Evolutionary conservation across 768 basidiomycete species (phyloP).

Genomic region (Suillus brevipes): DNA sequence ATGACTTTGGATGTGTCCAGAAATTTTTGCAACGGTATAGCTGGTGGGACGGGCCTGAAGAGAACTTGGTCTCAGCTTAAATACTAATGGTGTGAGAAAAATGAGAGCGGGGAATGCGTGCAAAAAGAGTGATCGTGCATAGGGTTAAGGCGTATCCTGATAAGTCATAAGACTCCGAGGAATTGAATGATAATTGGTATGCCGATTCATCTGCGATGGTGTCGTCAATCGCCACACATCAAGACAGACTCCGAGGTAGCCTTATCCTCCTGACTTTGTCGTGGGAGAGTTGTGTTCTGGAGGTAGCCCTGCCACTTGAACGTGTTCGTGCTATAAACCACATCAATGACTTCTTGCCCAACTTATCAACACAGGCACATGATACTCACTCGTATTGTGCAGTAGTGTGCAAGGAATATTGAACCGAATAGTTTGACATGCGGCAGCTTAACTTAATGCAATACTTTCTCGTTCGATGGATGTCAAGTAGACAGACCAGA

Average conservation of each 20-base stretch:
- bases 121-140: not conserved
- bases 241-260: not conserved
- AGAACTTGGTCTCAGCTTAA: not conserved
- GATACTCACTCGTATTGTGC: not conserved
- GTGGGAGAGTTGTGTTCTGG: not conserved
- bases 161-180: not conserved
- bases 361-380: not conserved
- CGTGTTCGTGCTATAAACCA: not conserved
- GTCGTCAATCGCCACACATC: not conserved
- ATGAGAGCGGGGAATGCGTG: not conserved
- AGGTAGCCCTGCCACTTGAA: not conserved
- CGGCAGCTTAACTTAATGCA: not conserved
- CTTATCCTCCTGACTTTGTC: not conserved
- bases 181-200: not conserved
- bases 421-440: not conserved
- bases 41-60: not conserved
- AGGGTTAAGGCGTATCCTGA: not conserved
- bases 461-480: not conserved
- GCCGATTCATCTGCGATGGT: not conserved
- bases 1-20: not conserved
- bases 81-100: not conserved
- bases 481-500: not conserved
- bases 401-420: not conserved
- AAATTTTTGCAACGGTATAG: not conserved
- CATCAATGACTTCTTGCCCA: not conserved